Evolutionary conservation across 345 rosid species (phyloP), one percentile per base, ranked within the genome.

Genomic region (Dipteronia dyeriana): DNA sequence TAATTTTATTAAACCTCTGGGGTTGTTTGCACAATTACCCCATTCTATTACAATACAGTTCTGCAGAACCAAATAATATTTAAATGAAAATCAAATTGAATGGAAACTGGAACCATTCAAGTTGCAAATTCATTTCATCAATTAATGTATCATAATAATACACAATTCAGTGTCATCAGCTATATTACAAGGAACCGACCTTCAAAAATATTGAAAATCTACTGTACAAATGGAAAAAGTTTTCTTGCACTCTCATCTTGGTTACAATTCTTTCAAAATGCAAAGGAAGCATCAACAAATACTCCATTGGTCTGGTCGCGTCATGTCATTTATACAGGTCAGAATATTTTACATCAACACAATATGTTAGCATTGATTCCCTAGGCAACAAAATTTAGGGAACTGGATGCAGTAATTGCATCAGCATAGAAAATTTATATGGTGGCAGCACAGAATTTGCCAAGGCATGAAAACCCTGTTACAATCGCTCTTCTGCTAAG

Each of bases 281-380:
- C 68, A 38, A 20, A 14, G 14, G 22, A 74, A 49, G 34, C 26
- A 64, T 17, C 8, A n/a, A 29, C 26, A 25, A 45, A 20, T 17
- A 34, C 71, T 19, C 61, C 13, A 19, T 26, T 53, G 20, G 64
- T 22, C 38, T 26, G 1, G 26, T 26, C 34, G 31, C 12, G 34
- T 5, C 62, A 7, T 20, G 17, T 62, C 70, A 26, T 64, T 66
- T n/a, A 34, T n/a, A 34, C 22, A 23, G 8, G 51, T 45, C 45
- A n/a, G 34, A 64, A 41, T 20, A 75, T 51, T n/a, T 49, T 8
- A 7, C 69, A 53, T 8, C 38, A 17, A 53, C 39, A 53, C 34
- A 13, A 65, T 19, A 65, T 19, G 38, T 66, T 53, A 34, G 77
- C 56, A 65, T 31, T 7, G 13, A 51, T 75, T 75, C 71, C 78